Percentiles rank a stretch among this genome's conserved stretches.
phyloP scores from a whole-genome alignment of 2,329 filamentous ascomycete species.

The Metarhizium brunneum region DNA sequence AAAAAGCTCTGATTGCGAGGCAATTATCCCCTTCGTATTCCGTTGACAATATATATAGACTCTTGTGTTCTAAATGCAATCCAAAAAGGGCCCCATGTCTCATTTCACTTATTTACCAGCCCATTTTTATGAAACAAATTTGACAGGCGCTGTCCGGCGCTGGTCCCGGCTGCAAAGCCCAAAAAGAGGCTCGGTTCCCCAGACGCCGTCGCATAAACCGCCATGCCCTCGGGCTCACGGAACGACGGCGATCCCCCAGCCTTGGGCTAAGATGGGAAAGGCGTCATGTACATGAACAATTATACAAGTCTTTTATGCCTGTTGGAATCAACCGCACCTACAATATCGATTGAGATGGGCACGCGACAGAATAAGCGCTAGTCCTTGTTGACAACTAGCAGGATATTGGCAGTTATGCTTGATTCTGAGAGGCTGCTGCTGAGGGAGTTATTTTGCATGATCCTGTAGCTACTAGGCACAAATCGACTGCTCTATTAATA shows the following conservation, averaged over 20 bases:
- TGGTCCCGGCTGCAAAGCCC: slow-evolving; percentile 5
- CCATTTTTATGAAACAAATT: slow-evolving; percentile 8
- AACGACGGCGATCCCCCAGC: slow-evolving; percentile 3
- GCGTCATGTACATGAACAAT: no score
- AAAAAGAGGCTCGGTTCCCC: slow-evolving; percentile 5
- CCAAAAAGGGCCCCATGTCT: no score
- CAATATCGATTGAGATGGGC: not conserved
- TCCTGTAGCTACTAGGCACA: not conserved
- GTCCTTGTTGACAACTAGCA: not conserved
- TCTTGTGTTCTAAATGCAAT: no score
- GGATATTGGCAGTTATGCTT: not conserved
- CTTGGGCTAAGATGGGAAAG: not conserved
- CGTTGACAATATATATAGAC: no score
- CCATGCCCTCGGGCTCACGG: slow-evolving; percentile 6
- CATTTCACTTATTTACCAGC: not conserved
- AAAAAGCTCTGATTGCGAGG: no score
- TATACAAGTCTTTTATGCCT: no score
- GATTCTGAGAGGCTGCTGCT: not conserved
- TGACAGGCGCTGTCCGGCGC: not conserved
- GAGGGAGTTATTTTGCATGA: not conserved
- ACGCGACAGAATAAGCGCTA: not conserved
- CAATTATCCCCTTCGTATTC: no score
- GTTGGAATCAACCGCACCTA: not conserved
- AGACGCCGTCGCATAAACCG: slow-evolving; percentile 2
- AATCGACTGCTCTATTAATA: not conserved